Conservation (phyloP, 2,329 filamentous ascomycete genomes). For the Pseudogymnoascus pannorum region DNA sequence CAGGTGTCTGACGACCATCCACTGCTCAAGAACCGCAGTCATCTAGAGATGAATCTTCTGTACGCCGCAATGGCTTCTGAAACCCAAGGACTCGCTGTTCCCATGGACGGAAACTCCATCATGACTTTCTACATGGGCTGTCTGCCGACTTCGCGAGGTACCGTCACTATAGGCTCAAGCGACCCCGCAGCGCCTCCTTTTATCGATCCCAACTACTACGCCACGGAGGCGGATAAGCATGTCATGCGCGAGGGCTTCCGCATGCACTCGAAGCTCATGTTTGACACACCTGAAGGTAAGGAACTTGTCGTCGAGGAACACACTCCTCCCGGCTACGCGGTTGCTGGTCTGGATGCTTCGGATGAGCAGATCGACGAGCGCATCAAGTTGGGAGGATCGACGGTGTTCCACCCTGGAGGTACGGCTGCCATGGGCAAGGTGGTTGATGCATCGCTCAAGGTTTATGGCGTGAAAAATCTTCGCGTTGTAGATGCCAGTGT, state of each 20-base stretch:
- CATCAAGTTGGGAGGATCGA: background rate
- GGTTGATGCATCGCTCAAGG: slow-evolving; percentile 21
- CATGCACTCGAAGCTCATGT: background rate
- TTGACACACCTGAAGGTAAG: slow-evolving; percentile 11
- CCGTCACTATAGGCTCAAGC: slow-evolving; percentile 9
- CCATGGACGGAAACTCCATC: slow-evolving; percentile 14
- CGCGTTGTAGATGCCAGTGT: slow-evolving; percentile 32
- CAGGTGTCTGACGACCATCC: background rate
- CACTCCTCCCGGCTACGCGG: background rate
- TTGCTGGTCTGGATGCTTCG: background rate
- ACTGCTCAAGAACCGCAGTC: background rate
- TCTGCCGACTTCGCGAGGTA: slow-evolving; percentile 16
- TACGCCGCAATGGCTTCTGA: background rate
- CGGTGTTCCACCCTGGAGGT: slow-evolving; percentile 13
- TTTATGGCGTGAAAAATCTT: slow-evolving; percentile 20
- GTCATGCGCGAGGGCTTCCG: slow-evolving; percentile 11
- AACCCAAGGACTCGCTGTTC: slow-evolving; percentile 6
- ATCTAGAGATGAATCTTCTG: background rate
- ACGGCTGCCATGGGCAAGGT: slow-evolving; percentile 21
- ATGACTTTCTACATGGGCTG: slow-evolving; percentile 1
- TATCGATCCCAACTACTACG: slow-evolving; percentile 16
- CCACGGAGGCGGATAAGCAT: slow-evolving; percentile 14
- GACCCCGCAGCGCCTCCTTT: slow-evolving; percentile 9
- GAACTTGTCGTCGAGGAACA: slow-evolving; percentile 11
- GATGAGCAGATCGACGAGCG: background rate